These are phyloP conservation scores for Lepidium sativum DNA, from an alignment of 345 rosid genomes.

Conservation along the genomic window DNA sequence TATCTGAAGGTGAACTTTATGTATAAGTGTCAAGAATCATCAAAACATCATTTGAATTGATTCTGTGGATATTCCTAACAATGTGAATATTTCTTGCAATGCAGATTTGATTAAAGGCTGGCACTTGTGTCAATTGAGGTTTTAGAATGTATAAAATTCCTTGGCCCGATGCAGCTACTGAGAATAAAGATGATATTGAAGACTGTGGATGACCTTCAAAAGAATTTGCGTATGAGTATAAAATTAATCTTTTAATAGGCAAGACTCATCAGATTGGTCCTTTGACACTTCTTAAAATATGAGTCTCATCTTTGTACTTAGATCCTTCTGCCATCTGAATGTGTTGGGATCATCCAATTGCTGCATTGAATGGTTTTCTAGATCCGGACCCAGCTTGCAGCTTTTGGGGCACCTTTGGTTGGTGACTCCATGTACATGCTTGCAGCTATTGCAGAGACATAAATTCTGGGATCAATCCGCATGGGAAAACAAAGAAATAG, in stretches of 20 bases:
- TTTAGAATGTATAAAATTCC: conserved; percentile 66
- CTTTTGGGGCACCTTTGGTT: conserved; percentile 76
- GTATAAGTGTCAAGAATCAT: background rate
- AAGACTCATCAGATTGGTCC: conserved; percentile 79
- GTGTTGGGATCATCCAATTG: background rate
- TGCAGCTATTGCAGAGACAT: conserved; percentile 61
- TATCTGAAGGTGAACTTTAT: conserved; percentile 52
- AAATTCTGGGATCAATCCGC: conserved; percentile 59
- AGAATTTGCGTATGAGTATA: conserved; percentile 72
- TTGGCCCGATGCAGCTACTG: conserved; percentile 58
- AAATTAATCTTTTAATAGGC: conserved; percentile 84
- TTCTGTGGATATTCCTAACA: background rate
- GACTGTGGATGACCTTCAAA: conserved; percentile 58
- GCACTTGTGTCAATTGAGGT: conserved; percentile 83
- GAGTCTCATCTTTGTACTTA: background rate
- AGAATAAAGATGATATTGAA: conserved; percentile 45
- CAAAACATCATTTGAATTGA: background rate
- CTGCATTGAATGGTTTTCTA: conserved; percentile 1
- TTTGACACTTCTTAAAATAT: background rate
- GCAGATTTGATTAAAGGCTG: conserved; percentile 65
- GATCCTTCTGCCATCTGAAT: too few relatives aligned
- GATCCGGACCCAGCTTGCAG: conserved; percentile 88
- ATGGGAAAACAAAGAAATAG: conserved; percentile 41
- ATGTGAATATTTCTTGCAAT: background rate
- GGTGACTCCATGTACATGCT: conserved; percentile 95